These are phyloP conservation scores for Bisporella sp. DNA, from an alignment of 2,329 filamentous ascomycete species.

Conservation along the genomic window DNA sequence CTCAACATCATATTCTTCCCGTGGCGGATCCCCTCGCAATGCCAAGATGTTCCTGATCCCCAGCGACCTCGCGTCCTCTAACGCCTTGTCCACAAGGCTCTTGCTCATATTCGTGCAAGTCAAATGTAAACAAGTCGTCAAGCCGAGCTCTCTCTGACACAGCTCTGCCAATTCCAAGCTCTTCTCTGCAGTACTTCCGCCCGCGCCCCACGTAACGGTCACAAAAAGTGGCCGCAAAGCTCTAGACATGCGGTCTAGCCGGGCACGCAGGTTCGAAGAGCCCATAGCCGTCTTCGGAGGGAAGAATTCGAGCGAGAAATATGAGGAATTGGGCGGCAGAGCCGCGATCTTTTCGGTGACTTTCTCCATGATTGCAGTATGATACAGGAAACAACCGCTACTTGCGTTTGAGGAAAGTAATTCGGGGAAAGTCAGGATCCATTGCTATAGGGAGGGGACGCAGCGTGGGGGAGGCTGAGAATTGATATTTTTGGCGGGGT, in stretches of 20 bases:
- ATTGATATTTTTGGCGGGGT: too few species aligned
- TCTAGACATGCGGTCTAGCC: conserved; percentile 90
- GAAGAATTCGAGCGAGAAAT: conserved; percentile 99
- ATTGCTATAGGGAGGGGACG: too few species aligned
- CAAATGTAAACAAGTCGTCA: conserved; percentile 92
- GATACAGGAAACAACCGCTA: not conserved
- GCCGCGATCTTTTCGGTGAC: conserved; percentile 94
- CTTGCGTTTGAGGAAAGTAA: too few species aligned
- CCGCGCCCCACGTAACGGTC: conserved; percentile 96
- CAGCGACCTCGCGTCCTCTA: conserved; percentile 83
- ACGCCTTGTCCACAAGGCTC: conserved; percentile 74
- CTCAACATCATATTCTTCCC: conserved; percentile 75
- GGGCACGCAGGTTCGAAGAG: conserved; percentile 86
- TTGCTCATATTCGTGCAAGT: conserved; percentile 98
- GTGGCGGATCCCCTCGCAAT: conserved; percentile 81
- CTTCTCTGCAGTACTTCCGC: conserved; percentile 84
- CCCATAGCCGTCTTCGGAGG: conserved; percentile 96
- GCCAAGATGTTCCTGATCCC: conserved; percentile 94
- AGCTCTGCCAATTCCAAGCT: conserved; percentile 92
- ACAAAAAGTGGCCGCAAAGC: conserved; percentile 89
- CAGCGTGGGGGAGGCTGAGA: too few species aligned
- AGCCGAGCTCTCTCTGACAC: conserved; percentile 82
- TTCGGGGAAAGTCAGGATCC: too few species aligned
- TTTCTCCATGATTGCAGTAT: conserved; percentile 47
- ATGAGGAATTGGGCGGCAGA: conserved; percentile 71